Conservation (phyloP, 2,329 filamentous ascomycete species). For the Penicillium sp. region DNA sequence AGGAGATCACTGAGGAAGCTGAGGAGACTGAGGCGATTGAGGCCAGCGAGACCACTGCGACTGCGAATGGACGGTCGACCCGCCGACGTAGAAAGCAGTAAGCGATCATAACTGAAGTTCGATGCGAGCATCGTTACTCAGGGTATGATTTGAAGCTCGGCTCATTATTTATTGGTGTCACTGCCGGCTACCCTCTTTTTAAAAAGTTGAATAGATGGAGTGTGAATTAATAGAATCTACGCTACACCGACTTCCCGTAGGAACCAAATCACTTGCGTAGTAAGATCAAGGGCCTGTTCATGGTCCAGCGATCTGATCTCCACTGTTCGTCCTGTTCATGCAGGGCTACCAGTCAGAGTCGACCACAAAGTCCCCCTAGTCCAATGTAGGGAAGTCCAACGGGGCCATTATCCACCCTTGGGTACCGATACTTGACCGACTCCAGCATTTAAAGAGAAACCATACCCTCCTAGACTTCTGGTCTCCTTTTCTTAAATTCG, state of each 20-base stretch:
- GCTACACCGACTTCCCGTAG: background rate
- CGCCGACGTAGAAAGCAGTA: constrained; percentile 32
- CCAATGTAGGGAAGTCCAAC: constrained; percentile 13
- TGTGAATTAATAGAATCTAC: background rate
- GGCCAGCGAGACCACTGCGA: constrained; percentile 23
- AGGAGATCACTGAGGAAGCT: constrained; percentile 26
- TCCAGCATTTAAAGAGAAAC: constrained; percentile 5
- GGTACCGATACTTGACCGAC: constrained; percentile 15
- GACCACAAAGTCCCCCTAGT: constrained; percentile 8
- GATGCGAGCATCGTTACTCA: background rate
- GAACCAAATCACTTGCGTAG: background rate
- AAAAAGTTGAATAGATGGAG: constrained; percentile 8
- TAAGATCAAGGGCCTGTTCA: background rate
- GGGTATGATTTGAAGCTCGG: background rate
- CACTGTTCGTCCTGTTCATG: constrained; percentile 1
- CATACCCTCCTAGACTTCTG: background rate
- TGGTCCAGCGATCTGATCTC: background rate
- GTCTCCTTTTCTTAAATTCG: background rate
- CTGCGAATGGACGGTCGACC: constrained; percentile 20
- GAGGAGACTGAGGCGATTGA: background rate
- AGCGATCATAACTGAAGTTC: constrained; percentile 23
- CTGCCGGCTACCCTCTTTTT: background rate
- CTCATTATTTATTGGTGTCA: background rate
- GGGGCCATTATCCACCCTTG: constrained; percentile 19
- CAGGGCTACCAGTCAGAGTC: constrained; percentile 10